These are phyloP conservation scores for Hypsizygus ulmarius DNA, from an alignment of 1,284 basidiomycete genomes.

Conservation along the genomic window DNA sequence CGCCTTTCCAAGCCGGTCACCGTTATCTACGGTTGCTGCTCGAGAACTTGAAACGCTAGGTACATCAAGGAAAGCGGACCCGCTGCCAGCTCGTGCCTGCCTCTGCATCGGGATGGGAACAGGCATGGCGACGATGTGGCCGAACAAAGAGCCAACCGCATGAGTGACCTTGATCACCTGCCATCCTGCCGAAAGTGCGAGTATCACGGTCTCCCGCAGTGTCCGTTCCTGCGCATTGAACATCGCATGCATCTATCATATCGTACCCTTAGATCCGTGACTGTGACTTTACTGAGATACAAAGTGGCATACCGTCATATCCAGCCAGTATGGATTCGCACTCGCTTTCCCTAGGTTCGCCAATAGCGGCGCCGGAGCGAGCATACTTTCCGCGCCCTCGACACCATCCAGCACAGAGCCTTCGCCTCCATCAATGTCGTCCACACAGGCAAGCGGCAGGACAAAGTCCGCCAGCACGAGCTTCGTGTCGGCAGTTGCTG, in stretches of 20 bases:
- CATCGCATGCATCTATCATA: constrained; percentile 61
- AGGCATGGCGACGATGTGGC: constrained; percentile 64
- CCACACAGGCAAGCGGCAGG: constrained; percentile 63
- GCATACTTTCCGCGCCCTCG: constrained; percentile 42
- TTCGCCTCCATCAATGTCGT: constrained; percentile 33
- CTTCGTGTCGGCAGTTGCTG: constrained; percentile 49
- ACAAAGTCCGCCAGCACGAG: constrained; percentile 69
- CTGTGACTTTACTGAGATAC: neutral
- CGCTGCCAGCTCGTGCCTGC: constrained; percentile 22
- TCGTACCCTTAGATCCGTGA: neutral
- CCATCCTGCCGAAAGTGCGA: constrained; percentile 65
- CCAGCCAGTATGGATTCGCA: constrained; percentile 70
- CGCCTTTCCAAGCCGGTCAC: constrained; percentile 11
- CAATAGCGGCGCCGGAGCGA: constrained; percentile 55
- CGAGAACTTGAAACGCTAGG: constrained; percentile 4
- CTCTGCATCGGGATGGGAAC: constrained; percentile 41
- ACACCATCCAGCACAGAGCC: constrained; percentile 32
- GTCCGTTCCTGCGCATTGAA: constrained; percentile 74
- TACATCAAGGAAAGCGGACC: constrained; percentile 28
- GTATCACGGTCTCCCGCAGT: constrained; percentile 56
- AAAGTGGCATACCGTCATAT: constrained; percentile 51
- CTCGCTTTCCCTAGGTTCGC: constrained; percentile 71
- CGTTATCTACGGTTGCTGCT: constrained; percentile 5
- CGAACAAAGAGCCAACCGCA: constrained; percentile 60
- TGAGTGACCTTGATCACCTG: constrained; percentile 57